Base-by-base conservation (phyloP, 345 rosid genomes). In the Citrus maxima region DNA sequence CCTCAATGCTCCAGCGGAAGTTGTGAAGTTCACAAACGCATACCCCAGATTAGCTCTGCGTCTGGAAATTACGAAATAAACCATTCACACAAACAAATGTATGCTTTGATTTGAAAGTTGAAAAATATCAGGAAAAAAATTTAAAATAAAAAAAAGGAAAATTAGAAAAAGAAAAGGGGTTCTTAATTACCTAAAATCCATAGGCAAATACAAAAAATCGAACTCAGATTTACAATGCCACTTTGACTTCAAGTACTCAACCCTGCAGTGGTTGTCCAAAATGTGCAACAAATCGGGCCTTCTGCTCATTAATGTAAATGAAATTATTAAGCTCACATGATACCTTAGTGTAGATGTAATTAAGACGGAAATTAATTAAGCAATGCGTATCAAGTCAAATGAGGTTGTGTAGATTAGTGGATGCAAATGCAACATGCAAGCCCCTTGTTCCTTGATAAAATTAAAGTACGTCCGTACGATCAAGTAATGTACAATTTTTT, bases 11-110 rank as follows among this genome's bases (percentile, higher is more conserved):
- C 82, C 92, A 0, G 18, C 34, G 37, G 37, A 0, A 34, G 56
- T 85, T 0, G 94, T 89, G 80, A 89, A 90, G 37, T 89, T 90
- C 1, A 90, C 92, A n/a, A 90, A 90, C 0, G 91, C 94, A 55
- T 82, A 8, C 37, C 94, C 94, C n/a, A 85, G 68, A 67, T 90
- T 90, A 13, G 79, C 79, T 3, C 81, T 19, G 4, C 24, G 74
- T 60, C 87, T 82, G 5, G 37, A 10, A 63, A 30, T 54, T 9
- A 14, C 19, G 10, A 61, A 22, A 19, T 18, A 7, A 6, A 1
- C 3, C 67, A 24, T 14, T 51, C 37, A 27, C 4, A 18, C 8
- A 18, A 32, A 10, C 12, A 42, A 42, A 10, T 42, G 16, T 10
- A 12, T 42, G 49, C 16, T 10, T 42, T 3, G 49, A 42, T 42